A percentile compares a stretch with the other conserved stretches of the same genome.
Evolutionary conservation across 2,329 filamentous ascomycete species (phyloP).

Genomic region (Xylariaceae sp.): DNA sequence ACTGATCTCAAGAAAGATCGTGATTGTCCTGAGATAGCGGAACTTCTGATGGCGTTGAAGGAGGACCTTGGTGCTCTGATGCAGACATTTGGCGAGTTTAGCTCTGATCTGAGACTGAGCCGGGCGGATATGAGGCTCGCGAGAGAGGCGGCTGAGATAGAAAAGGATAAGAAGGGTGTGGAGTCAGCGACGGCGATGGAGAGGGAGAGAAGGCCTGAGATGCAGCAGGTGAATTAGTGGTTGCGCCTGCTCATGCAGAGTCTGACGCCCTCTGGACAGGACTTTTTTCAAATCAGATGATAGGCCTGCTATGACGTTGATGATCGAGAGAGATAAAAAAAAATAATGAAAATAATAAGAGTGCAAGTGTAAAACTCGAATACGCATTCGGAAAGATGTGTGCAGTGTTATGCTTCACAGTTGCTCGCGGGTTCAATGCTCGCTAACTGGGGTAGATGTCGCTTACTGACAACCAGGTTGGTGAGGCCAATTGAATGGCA

Average conservation of each 20-base stretch:
- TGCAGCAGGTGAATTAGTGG: constrained; percentile 31
- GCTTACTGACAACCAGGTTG: too few species aligned
- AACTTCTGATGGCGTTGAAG: constrained; percentile 62
- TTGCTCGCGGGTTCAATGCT: too few species aligned
- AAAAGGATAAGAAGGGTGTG: constrained; percentile 5
- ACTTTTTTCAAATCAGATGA: too few species aligned
- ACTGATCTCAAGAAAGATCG: constrained; percentile 63
- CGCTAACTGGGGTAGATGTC: too few species aligned
- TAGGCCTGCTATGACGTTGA: too few species aligned
- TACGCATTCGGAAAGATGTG: too few species aligned
- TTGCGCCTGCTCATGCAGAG: constrained; percentile 6
- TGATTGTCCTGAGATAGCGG: constrained; percentile 64
- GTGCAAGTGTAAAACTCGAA: too few species aligned
- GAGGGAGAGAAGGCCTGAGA: constrained; percentile 23
- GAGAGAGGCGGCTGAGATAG: constrained; percentile 54
- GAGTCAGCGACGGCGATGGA: background rate
- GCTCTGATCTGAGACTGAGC: constrained; percentile 64
- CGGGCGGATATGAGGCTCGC: constrained; percentile 70
- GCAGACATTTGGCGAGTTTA: constrained; percentile 69
- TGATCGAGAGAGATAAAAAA: too few species aligned
- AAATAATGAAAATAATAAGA: too few species aligned
- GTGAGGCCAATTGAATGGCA: too few species aligned
- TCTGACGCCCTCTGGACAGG: too few species aligned
- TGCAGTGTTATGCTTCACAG: too few species aligned
- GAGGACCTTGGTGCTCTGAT: constrained; percentile 63